Evolutionary conservation across 1,139 yeast genomes (phyloP), one percentile per base, ranked within the genome.

Genomic region (Nakaseomyces glabratus): DNA sequence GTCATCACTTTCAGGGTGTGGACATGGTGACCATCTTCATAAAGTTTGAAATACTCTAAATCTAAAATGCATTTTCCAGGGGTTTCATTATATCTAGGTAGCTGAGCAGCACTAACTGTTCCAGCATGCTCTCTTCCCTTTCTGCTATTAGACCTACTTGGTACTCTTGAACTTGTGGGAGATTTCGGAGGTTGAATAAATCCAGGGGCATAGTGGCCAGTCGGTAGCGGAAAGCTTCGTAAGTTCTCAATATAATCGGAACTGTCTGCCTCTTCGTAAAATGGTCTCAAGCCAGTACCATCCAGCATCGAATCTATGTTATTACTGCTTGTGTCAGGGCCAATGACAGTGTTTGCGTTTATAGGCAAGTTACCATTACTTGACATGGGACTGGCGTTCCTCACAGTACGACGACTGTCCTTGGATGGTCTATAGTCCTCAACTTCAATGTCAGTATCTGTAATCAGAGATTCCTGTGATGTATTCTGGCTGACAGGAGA

Each of bases 21-120:
- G 24, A 31, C 37, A 30, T 44, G 48, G 12, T 34, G 39, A 3
- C 49, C 49, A 26, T 41, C 37, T 15, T 41, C 47, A 25, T 32
- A 43, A 6, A 46, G 29, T 13, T 31, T 35, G 28, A 45, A 45
- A 11, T 36, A 34, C 7, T 41, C 43, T n/a, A 36, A 28, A 19
- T 35, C 31, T 16, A 41, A 15, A 14, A 41, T 30, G 16, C 36
- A 35, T 14, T 35, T 33, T 22, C 29, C 22, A 11, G 25, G 19
- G 2, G 16, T 17, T 18, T 26, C 30, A 7, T 11, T 11, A 12
- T 26, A 26, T 26, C 18, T 18, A 4, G 30, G 10, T 2, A 26
- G 10, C 15, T 26, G 30, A 3, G 21, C 30, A 3, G 21, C 22
- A 28, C 36, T 34, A 6, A 28, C 20, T 6, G 28, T 24, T 4